phyloP scores from a whole-genome alignment of 805 yeast genomes.

The Metschnikowia sp. region DNA sequence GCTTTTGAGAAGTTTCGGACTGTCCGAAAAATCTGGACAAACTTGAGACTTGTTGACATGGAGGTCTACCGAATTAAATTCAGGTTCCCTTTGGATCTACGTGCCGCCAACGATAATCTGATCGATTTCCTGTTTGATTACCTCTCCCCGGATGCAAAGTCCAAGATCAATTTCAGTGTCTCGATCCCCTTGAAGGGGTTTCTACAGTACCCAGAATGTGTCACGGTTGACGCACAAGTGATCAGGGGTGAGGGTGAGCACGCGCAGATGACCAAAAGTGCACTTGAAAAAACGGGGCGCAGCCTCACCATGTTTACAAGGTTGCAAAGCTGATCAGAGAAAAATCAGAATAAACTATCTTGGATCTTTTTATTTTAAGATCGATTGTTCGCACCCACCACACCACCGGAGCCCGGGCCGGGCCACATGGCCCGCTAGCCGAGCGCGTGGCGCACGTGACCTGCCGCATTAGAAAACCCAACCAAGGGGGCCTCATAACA shows the following conservation, averaged over 20 bases:
- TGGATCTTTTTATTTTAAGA: too few relatives aligned
- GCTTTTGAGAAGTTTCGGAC: slow-evolving; percentile 13
- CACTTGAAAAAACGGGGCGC: background rate
- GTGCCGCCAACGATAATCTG: background rate
- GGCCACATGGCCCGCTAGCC: background rate
- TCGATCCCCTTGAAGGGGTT: slow-evolving; percentile 4
- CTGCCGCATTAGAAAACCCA: too few relatives aligned
- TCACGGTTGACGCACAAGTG: slow-evolving; percentile 4
- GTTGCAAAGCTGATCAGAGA: too few relatives aligned
- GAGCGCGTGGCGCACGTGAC: slow-evolving; percentile 3
- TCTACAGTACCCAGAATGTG: slow-evolving; percentile 3
- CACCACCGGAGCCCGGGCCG: too few relatives aligned
- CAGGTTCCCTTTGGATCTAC: slow-evolving; percentile 24
- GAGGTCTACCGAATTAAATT: slow-evolving; percentile 30
- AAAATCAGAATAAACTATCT: too few relatives aligned
- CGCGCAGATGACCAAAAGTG: background rate
- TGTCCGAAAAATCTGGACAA: slow-evolving; percentile 10
- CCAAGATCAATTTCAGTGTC: slow-evolving; percentile 8
- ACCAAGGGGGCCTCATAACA: too few relatives aligned
- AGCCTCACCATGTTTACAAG: background rate
- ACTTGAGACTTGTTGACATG: slow-evolving; percentile 21
- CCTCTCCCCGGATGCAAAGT: slow-evolving; percentile 2
- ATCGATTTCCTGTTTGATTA: slow-evolving; percentile 9
- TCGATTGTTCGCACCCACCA: too few relatives aligned
- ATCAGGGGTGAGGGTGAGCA: slow-evolving; percentile 1